Conservation (phyloP, 768 basidiomycete species). For the Suillus americanus region DNA sequence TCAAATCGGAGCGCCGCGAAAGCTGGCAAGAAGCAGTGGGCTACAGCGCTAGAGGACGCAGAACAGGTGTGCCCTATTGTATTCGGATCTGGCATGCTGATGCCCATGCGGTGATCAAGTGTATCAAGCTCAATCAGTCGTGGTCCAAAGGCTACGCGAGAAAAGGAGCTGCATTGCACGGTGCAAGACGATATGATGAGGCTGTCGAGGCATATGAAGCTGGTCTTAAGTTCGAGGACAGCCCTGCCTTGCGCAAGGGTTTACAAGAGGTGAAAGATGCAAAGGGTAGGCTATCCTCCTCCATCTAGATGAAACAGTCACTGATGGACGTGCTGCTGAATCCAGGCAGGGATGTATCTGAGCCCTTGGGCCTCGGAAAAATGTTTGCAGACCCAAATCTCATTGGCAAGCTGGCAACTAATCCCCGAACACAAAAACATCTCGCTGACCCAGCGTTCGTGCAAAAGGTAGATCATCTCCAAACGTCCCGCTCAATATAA, state of each 20-base stretch:
- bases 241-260: constrained; percentile 80
- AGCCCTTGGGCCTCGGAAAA: constrained; percentile 64
- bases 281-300: constrained; percentile 49
- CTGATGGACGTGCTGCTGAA: neutral
- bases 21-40: constrained; percentile 80
- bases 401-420: constrained; percentile 78
- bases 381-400: constrained; percentile 86
- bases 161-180: constrained; percentile 92
- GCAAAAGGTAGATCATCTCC: constrained; percentile 47
- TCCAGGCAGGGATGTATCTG: constrained; percentile 36
- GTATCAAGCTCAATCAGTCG: constrained; percentile 70
- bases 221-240: constrained; percentile 82
- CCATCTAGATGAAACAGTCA: neutral
- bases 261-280: constrained; percentile 87
- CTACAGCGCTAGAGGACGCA: constrained; percentile 79
- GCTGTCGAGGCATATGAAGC: constrained; percentile 82
- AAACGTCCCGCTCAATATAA: neutral
- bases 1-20: constrained; percentile 93
- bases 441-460: constrained; percentile 83
- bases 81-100: constrained; percentile 6
- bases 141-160: constrained; percentile 93
- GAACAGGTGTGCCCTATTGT: constrained; percentile 62
- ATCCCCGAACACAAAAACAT: constrained; percentile 83
- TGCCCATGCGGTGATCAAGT: constrained; percentile 42
- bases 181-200: constrained; percentile 72